Percentiles rank a stretch among this genome's conserved stretches.
phyloP scores from a whole-genome alignment of 768 basidiomycete species.

The Kwoniella europaea region DNA sequence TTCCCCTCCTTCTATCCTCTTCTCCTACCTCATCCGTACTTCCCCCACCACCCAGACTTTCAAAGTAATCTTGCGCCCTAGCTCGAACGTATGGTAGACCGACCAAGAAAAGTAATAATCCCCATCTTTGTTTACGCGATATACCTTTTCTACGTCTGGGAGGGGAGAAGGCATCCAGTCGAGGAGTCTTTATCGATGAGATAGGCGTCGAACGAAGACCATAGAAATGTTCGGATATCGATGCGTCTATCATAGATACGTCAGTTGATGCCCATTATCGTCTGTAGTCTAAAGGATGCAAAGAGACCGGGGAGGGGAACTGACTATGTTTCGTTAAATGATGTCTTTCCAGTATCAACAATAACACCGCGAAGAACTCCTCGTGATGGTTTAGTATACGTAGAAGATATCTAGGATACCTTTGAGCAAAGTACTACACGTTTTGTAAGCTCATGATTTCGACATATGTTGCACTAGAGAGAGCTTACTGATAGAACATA shows the following conservation, averaged over 20 bases:
- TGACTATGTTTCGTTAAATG: constrained; percentile 84
- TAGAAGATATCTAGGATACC: constrained; percentile 88
- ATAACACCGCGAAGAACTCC: constrained; percentile 87
- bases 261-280: background rate
- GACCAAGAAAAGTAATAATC: constrained; percentile 80
- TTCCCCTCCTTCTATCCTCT: constrained; percentile 37
- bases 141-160: constrained; percentile 62
- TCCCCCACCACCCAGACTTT: constrained; percentile 81
- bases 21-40: constrained; percentile 71
- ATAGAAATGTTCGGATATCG: constrained; percentile 96
- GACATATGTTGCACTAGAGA: background rate
- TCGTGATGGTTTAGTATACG: constrained; percentile 92
- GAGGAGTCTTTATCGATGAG: constrained; percentile 26
- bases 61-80: constrained; percentile 87
- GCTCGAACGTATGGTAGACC: constrained; percentile 87
- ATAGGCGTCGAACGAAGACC: constrained; percentile 62
- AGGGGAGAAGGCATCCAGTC: constrained; percentile 31
- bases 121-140: constrained; percentile 70
- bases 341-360: constrained; percentile 87
- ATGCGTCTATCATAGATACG: constrained; percentile 68
- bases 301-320: constrained; percentile 41
- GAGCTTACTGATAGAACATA: constrained; percentile 83
- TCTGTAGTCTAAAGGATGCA: background rate
- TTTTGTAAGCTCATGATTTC: background rate
- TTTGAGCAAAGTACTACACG: constrained; percentile 85